A percentile compares a stretch with the other conserved stretches of the same genome.
These are phyloP conservation scores for Neonectria neomacrospora DNA, from an alignment of 2,329 filamentous ascomycete species.

Conservation along the genomic window DNA sequence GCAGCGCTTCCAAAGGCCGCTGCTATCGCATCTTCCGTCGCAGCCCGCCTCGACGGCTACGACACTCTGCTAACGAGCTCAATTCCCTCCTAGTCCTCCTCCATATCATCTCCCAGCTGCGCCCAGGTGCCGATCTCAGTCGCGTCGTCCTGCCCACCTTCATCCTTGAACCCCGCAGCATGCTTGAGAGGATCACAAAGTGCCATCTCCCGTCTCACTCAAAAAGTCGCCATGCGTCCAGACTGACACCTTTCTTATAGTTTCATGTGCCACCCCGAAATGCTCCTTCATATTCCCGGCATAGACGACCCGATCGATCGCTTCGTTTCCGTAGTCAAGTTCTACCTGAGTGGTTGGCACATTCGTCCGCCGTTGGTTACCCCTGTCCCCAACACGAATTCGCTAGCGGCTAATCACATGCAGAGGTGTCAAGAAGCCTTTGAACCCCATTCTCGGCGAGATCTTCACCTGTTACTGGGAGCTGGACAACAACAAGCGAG, in stretches of 20 bases:
- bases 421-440: conserved; percentile 96
- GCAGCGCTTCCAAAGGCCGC: conserved; percentile 19
- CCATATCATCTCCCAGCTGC: conserved; percentile 96
- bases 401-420: conserved; percentile 36
- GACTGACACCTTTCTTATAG: conserved; percentile 57
- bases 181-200: conserved; percentile 99
- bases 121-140: conserved; percentile 94
- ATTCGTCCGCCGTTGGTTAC: conserved; percentile 89
- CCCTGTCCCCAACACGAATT: conserved; percentile 10
- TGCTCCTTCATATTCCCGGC: conserved; percentile 85
- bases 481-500: conserved; percentile 82
- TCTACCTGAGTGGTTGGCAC: conserved; percentile 98
- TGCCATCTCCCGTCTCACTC: conserved; percentile 52
- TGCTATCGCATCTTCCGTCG: conserved; percentile 22
- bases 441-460: conserved; percentile 97
- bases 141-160: conserved; percentile 96
- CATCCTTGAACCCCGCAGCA: conserved; percentile 95
- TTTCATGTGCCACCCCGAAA: conserved; percentile 99
- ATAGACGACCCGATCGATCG: conserved; percentile 90
- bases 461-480: conserved; percentile 97
- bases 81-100: conserved; percentile 75
- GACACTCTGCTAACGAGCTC: conserved; percentile 30
- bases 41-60: conserved; percentile 5
- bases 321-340: conserved; percentile 96
- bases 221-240: neutral